Percentiles rank a stretch among this genome's conserved stretches.
phyloP scores from a whole-genome alignment of 2,329 filamentous ascomycete genomes.

The Hypoxylon rubiginosum region DNA sequence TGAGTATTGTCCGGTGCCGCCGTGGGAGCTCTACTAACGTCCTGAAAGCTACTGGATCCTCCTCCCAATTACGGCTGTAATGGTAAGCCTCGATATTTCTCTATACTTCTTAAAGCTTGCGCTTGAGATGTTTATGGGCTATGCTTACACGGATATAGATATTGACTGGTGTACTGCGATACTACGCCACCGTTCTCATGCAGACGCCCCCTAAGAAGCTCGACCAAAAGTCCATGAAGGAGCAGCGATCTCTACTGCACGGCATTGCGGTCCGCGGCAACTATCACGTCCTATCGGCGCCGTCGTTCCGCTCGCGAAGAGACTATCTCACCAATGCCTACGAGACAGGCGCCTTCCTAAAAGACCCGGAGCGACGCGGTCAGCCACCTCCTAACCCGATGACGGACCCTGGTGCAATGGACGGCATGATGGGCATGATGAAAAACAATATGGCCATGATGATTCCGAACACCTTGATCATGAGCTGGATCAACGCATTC shows the following conservation, averaged over 20 bases:
- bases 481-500: conserved; percentile 99
- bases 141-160: conserved; percentile 65
- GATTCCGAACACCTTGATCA: conserved; percentile 97
- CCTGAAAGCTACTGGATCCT: conserved; percentile 93
- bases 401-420: conserved; percentile 96
- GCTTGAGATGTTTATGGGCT: not conserved
- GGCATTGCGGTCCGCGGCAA: conserved; percentile 89
- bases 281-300: conserved; percentile 80
- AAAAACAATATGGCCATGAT: conserved; percentile 99
- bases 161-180: conserved; percentile 92
- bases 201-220: conserved; percentile 86
- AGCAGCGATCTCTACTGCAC: conserved; percentile 86
- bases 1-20: conserved; percentile 62
- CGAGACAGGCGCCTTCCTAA: conserved; percentile 88
- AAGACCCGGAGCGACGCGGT: conserved; percentile 86
- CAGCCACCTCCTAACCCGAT: conserved; percentile 94
- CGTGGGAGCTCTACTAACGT: conserved; percentile 29
- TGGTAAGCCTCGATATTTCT: conserved; percentile 72
- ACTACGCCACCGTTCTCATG: conserved; percentile 96
- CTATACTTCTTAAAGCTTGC: not conserved
- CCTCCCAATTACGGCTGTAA: conserved; percentile 95
- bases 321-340: conserved; percentile 84
- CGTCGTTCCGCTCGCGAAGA: conserved; percentile 84
- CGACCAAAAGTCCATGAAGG: conserved; percentile 80
- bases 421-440: conserved; percentile 99